Conservation (phyloP, 306 rosid genomes). For the Geum urbanum region DNA sequence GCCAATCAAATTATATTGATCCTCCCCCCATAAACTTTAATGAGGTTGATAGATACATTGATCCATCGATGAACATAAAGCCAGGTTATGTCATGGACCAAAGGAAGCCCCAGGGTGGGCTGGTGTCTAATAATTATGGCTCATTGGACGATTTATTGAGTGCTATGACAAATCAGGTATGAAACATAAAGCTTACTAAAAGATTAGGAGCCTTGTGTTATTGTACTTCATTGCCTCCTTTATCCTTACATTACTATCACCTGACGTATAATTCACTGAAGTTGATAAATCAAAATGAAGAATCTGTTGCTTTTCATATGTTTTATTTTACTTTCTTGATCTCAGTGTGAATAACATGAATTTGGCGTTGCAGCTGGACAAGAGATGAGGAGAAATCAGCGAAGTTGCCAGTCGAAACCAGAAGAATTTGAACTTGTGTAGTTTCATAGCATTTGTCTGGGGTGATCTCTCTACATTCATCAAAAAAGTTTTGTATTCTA, state of each 20-base stretch:
- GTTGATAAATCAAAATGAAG: neutral
- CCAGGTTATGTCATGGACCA: constrained; percentile 49
- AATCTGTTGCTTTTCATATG: neutral
- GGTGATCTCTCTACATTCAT: constrained; percentile 5
- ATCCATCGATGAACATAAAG: constrained; percentile 34
- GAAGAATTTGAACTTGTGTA: constrained; percentile 18
- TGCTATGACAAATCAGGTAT: constrained; percentile 78
- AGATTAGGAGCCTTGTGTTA: too few species aligned
- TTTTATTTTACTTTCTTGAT: neutral
- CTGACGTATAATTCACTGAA: neutral
- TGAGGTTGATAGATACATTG: constrained; percentile 36
- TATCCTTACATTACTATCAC: too few species aligned
- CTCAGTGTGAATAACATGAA: neutral
- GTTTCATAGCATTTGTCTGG: constrained; percentile 13
- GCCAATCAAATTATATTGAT: constrained; percentile 33
- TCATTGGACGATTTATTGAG: constrained; percentile 74
- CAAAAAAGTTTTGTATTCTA: constrained; percentile 8
- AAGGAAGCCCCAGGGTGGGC: constrained; percentile 43
- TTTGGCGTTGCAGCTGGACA: constrained; percentile 54
- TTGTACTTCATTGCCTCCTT: too few species aligned
- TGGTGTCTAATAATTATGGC: constrained; percentile 47
- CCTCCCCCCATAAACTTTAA: constrained; percentile 44
- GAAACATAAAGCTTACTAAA: constrained; percentile 2
- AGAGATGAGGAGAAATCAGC: constrained; percentile 44
- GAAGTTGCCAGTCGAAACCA: constrained; percentile 38